Evolutionary conservation across 345 rosid genomes (phyloP).

Genomic region (Dipteronia dyeriana): DNA sequence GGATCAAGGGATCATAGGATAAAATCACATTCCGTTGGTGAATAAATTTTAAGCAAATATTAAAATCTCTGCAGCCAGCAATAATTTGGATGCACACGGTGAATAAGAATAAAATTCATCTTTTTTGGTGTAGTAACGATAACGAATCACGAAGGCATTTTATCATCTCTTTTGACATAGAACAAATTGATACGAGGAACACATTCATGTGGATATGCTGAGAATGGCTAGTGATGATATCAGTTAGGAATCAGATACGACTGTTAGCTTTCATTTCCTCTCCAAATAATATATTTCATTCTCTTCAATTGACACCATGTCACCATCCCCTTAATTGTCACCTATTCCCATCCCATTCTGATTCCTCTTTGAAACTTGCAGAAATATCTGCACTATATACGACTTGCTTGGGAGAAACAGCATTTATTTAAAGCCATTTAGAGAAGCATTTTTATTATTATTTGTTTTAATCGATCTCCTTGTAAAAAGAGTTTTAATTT

Average conservation of each 20-base stretch:
- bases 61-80: background rate
- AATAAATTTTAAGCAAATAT: background rate
- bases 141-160: background rate
- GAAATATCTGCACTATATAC: constrained; percentile 1
- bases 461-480: background rate
- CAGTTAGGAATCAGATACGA: constrained; percentile 16
- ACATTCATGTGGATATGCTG: background rate
- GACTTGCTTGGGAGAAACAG: background rate
- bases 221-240: background rate
- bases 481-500: background rate
- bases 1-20: background rate
- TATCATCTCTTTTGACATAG: too few species aligned
- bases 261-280: background rate
- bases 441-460: too few species aligned
- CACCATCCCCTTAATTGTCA: constrained; percentile 8
- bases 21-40: background rate
- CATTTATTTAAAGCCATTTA: background rate
- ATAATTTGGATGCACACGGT: background rate
- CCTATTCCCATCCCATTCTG: constrained; percentile 8
- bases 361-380: constrained; percentile 15
- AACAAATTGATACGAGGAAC: background rate
- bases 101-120: background rate
- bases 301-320: background rate
- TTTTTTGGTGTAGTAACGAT: background rate
- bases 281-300: constrained; percentile 23